phyloP scores from a whole-genome alignment of 352 stramenopile genomes.

The Globisporangium acanthophoron region DNA sequence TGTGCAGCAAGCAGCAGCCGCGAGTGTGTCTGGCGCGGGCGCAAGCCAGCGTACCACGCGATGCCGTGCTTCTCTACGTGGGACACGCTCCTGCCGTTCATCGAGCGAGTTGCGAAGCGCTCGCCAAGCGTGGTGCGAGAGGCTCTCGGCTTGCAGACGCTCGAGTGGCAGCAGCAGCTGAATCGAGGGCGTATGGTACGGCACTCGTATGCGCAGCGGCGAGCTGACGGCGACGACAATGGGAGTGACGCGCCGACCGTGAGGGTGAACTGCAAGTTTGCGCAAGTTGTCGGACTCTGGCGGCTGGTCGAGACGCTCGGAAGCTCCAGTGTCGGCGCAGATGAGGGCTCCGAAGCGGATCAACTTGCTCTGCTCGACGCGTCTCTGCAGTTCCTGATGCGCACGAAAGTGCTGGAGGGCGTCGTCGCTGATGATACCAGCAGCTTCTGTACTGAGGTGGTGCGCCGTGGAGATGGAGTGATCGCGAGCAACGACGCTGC shows the following conservation, averaged over 20 bases:
- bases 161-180: neutral
- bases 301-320: slow-evolving; percentile 39
- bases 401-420: slow-evolving; percentile 14
- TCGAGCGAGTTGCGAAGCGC: slow-evolving; percentile 29
- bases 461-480: too few relatives aligned
- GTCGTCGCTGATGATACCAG: neutral
- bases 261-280: slow-evolving; percentile 50
- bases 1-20: slow-evolving; percentile 24
- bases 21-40: slow-evolving; percentile 42
- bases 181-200: too few relatives aligned
- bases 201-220: too few relatives aligned
- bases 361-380: slow-evolving; percentile 14
- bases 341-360: slow-evolving; percentile 4
- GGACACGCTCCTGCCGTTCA: slow-evolving; percentile 51
- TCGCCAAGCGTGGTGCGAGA: slow-evolving; percentile 20
- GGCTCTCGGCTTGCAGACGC: slow-evolving; percentile 14
- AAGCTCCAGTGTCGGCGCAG: slow-evolving; percentile 7
- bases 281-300: slow-evolving; percentile 52
- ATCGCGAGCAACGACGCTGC: neutral
- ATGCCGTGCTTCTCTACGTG: slow-evolving; percentile 61
- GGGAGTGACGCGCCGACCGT: too few relatives aligned
- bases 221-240: too few relatives aligned
- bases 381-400: slow-evolving; percentile 21
- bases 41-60: slow-evolving; percentile 50
- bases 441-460: too few relatives aligned